Base-by-base conservation (phyloP, 768 basidiomycete species). In the Candolleomyces eurysporus region DNA sequence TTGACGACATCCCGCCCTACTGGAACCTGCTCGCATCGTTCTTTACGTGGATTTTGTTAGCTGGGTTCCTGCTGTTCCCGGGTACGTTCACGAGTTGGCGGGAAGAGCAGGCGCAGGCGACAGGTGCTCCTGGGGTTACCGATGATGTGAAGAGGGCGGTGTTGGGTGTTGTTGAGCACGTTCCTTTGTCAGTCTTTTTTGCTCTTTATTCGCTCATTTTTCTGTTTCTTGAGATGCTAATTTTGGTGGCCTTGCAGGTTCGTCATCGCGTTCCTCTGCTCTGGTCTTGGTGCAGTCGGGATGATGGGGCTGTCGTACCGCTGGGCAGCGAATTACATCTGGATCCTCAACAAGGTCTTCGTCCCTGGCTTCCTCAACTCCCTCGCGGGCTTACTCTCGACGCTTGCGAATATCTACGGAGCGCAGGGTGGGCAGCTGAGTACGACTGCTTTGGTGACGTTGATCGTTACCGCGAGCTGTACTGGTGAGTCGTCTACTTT, bases 21-120 rank as follows among this genome's bases (percentile, higher is more conserved):
- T 76, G 81, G 68, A 84, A 85, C 59, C 58, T 84, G 14, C 67
- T 80, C n/a, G 79, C 82, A 2, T 76, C 76, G 8, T 86, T 87
- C 72, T 87, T 83, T 64, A 86, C 82, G 9, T 87, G 86, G 86
- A 78, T 87, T 58, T 66, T 87, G 56, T 73, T 87, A 22, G 85
- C 85, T 9, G 85, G 85, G 8, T 87, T 87, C 67, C 72, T 87
- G 17, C 74, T 87, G 31, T 85, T 87, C 63, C 86, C 86, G 2
- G 82, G 84, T 54, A 87, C 86, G 7, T 87, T 87, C 69, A 75
- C 79, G 10, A 84, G 79, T 57, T 74, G 80, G 71, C 73, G 76
- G 59, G 74, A 67, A 48, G 66, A 74, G 30, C 60, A 63, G 14
- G 70, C 66, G 61, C 69, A 57, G 43, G 73, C 73, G 10, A 63